phyloP scores from a whole-genome alignment of 225 moss, liverwort and hornwort species.

The Ulota crispa region DNA sequence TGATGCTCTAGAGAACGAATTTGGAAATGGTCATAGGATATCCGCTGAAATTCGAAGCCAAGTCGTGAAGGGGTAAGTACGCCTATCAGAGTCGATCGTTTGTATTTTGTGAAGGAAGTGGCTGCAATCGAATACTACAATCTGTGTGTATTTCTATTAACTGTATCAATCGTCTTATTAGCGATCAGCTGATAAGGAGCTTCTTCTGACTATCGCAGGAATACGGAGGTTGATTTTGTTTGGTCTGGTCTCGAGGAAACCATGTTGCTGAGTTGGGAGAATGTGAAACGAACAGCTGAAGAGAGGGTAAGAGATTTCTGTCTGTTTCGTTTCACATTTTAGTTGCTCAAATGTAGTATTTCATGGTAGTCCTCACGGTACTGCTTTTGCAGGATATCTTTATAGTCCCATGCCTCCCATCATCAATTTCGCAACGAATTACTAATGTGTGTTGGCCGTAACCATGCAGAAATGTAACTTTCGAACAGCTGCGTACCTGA shows the following conservation, averaged over 20 bases:
- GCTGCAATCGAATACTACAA: constrained; percentile 2
- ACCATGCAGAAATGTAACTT: constrained; percentile 77
- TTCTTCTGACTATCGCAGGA: constrained; percentile 46
- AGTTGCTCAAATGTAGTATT: constrained; percentile 14
- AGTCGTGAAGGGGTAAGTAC: constrained; percentile 74
- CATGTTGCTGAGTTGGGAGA: constrained; percentile 79
- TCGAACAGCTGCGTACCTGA: constrained; percentile 82
- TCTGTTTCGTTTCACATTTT: constrained; percentile 8
- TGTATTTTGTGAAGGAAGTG: constrained; percentile 1
- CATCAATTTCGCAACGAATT: neutral
- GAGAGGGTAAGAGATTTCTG: constrained; percentile 49
- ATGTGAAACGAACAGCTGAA: constrained; percentile 71
- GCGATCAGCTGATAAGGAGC: constrained; percentile 24
- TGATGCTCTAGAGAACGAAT: constrained; percentile 76
- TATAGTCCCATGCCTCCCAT: neutral
- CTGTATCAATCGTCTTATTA: neutral
- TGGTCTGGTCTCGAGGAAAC: constrained; percentile 87
- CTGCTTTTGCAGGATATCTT: neutral
- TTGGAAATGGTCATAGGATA: constrained; percentile 71
- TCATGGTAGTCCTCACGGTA: neutral
- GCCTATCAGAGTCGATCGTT: neutral
- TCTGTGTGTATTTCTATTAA: neutral
- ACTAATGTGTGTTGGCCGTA: neutral
- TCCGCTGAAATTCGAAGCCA: constrained; percentile 67
- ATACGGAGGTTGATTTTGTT: constrained; percentile 89